A percentile compares a stretch with the other conserved stretches of the same genome.
phyloP scores from a whole-genome alignment of 176 grass and related monocot genomes.

The Chloris gayana region DNA sequence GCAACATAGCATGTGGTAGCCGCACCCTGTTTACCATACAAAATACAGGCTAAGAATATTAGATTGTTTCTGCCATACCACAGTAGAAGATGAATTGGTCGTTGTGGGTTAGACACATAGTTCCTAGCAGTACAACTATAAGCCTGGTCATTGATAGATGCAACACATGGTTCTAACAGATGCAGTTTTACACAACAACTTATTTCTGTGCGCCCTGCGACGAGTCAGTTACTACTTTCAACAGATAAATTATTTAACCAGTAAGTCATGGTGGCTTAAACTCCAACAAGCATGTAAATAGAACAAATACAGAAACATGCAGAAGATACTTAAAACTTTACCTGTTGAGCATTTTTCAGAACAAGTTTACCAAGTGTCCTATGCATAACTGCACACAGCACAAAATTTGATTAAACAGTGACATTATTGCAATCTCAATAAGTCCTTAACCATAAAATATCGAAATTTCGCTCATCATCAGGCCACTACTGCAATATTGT shows the following conservation, averaged over 20 bases:
- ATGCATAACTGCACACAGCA: constrained; percentile 57
- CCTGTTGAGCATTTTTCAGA: constrained; percentile 90
- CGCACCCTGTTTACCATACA: constrained; percentile 62
- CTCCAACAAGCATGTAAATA: not conserved
- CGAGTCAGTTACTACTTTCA: not conserved
- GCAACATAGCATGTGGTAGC: constrained; percentile 85
- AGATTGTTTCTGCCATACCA: not conserved
- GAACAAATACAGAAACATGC: not conserved
- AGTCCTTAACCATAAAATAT: not conserved
- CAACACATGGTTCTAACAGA: not conserved
- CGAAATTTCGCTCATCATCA: not conserved
- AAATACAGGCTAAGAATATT: not conserved
- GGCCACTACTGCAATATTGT: not conserved
- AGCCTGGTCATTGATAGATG: not conserved
- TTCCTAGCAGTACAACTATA: not conserved
- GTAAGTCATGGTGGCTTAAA: not conserved
- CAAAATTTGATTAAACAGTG: constrained; percentile 21
- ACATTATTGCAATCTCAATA: not conserved
- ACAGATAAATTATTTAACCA: not conserved
- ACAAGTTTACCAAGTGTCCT: constrained; percentile 79
- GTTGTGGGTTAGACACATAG: not conserved
- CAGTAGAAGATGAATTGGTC: no score
- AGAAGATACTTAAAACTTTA: constrained; percentile 25
- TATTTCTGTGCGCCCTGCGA: not conserved
- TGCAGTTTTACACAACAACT: not conserved